Percentiles rank a stretch among this genome's conserved stretches.
These are phyloP conservation scores for Aspergillus costaricaensis DNA, from an alignment of 2,329 filamentous ascomycete species.

Conservation along the genomic window DNA sequence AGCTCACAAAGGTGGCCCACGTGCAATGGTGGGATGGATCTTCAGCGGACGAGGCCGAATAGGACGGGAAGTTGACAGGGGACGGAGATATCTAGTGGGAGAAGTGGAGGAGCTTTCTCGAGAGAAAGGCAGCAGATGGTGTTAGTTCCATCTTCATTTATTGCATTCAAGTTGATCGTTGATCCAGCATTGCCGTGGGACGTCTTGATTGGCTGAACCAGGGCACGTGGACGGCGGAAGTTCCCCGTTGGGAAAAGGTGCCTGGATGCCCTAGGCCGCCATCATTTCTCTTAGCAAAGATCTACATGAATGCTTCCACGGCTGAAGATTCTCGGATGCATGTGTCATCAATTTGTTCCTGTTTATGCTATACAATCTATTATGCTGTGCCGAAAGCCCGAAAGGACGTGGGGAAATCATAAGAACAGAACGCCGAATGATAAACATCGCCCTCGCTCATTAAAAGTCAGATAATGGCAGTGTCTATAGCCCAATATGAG, in stretches of 20 bases:
- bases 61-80: background rate
- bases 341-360: background rate
- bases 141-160: too few species aligned
- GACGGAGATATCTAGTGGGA: background rate
- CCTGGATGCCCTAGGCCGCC: background rate
- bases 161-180: too few species aligned
- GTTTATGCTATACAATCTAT: conserved; percentile 9
- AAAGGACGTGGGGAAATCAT: too few species aligned
- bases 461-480: too few species aligned
- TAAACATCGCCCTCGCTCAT: too few species aligned
- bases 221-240: too few species aligned
- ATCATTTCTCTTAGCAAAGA: too few species aligned
- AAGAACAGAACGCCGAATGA: too few species aligned
- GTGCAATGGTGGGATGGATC: background rate
- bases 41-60: background rate
- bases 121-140: too few species aligned
- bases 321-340: background rate
- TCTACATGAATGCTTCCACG: background rate
- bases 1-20: background rate
- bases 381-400: too few species aligned
- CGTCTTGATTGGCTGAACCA: too few species aligned
- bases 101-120: background rate
- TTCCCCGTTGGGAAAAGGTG: background rate
- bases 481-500: background rate
- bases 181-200: too few species aligned